Base-by-base conservation (phyloP, 768 basidiomycete genomes). In the Lyophyllum decastes region DNA sequence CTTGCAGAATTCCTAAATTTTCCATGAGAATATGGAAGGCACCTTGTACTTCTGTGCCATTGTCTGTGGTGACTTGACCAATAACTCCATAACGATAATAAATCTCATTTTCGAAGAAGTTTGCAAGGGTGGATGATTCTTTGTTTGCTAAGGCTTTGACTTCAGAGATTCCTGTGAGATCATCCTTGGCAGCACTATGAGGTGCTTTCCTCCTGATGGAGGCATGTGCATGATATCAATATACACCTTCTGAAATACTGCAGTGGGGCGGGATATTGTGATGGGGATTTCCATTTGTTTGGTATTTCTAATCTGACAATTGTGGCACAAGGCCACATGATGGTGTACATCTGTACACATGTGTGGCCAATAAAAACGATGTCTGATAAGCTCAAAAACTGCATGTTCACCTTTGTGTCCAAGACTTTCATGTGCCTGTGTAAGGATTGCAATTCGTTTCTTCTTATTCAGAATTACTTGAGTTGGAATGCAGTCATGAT, bases 21-120 rank as follows among this genome's bases (percentile, higher is more conserved):
- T 61, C 54, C 4, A 57, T 49, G 0, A 71, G 54, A 40, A 43
- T 59, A 1, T 64, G 49, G 11, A 61, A 12, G 2, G 68, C 75
- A 0, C 63, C 57, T 0, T 74, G 26, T n/a, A 71, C 73, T 0
- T 68, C 67, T 0, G 69, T 60, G 0, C 75, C 72, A 48, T 78
- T 78, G 57, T 76, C 73, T 0, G 69, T 70, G 11, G 14, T 12
- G 9, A 38, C 14, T 12, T 38, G 6, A 4, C 14, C 26, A 1
- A 75, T 25, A 2, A 68, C 65, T 19, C 77, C 76, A 76, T 75
- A 78, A 17, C 70, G 51, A 57, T 72, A 78, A 14, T 77, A 49
- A 10, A 73, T 65, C 1, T 70, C 68, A 35, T 71, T 61, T 24
- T 69, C 66, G 8, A 74, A 57, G 61, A 70, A 73, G 16, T 57